Evolutionary conservation across 495 filamentous ascomycete species (phyloP), one percentile per base, ranked within the genome.

Genomic region (Cladorrhinum samala): DNA sequence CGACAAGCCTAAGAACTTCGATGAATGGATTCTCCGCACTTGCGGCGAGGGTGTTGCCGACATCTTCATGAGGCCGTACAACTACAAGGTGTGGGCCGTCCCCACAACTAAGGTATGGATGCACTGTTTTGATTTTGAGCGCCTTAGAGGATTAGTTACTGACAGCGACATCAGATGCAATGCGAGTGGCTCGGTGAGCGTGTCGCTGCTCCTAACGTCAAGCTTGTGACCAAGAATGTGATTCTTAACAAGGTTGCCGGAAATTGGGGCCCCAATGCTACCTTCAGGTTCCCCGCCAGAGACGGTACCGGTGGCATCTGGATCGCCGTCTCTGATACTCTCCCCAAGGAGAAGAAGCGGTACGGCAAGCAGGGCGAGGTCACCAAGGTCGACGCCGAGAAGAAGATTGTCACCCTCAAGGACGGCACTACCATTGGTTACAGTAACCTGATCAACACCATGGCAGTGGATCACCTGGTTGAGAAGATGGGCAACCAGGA

Each of bases 61-160:
- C 71, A 76, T 91, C 50, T 99, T 99, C 84, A 99, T 99, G 93
- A 77, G 94, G 62, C 93, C 93, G 42, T 99, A 99, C 82, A 99
- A 99, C 83, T 97, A 83, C 84, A 99, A 99, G 77, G 93, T 97
- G 67, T 99, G 93, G 93, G 94, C 93, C 53, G 92, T 97, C 63
- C 93, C 94, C 37, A 97, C 94, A 21, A 94, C 87, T 53, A 95
- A 94, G 87, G 93, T 96, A 80, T 56, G 62, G 75, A n/a, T 46
- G 13, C 2, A 30, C 21, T 30, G 20, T 13, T 30, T 42, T 6
- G 9, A 0, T n/a, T 17, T 41, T 33, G n/a, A 17, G 39, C 9
- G 45, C 40, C 55, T 48, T 56, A 2, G 9, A 42, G 41, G 1
- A 37, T 23, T 23, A 2, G 20, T 39, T 51, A 37, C 54, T 62